Base-by-base conservation (phyloP, 1,284 basidiomycete species). In the Sporisorium reilianum region DNA sequence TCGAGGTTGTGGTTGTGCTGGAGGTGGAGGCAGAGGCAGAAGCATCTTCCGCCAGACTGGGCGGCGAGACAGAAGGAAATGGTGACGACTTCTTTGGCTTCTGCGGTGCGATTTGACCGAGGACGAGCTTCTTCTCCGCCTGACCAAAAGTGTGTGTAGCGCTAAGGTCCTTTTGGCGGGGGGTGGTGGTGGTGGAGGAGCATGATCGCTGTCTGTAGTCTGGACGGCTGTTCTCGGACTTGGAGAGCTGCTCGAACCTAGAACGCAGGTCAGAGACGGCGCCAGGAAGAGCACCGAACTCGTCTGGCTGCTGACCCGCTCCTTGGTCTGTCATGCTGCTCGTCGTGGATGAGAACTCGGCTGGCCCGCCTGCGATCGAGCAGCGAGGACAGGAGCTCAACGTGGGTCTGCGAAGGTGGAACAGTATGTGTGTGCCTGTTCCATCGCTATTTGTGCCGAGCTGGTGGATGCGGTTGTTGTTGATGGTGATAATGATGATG, bases 201-300 rank as follows among this genome's bases (percentile, higher is more conserved):
- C 22, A 28, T 4, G 45, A 18, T 22, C 18, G n/a, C 5, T 55
- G 54, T 11, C 25, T 48, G 38, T 38, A 44, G 23, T 51, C 26
- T 3, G 68, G 68, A 25, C 71, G 63, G n/a, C 63, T 66, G 56
- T 51, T 50, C 40, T 75, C 68, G 40, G 73, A 72, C 20, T 75
- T 64, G 49, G 73, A 75, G 38, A 75, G 59, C 55, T 75, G 73
- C 49, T 75, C 73, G 55, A 75, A 75, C n/a, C 73, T 53, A 2
- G 73, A 75, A 7, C 73, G 56, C 6, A 75, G 64, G 25, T 71
- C 57, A 23, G 73, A 75, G 53, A 75, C 68, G 22, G 61, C 73
- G 50, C 64, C 68, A 0, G 73, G 49, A 2, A 75, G 62, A 30
- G 68, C 64, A 32, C 73, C 73, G 26, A 72, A 75, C 53, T 75